A percentile compares a stretch with the other conserved stretches of the same genome.
Evolutionary conservation across 2,329 filamentous ascomycete genomes (phyloP).

Genomic region (Aspergillus versicolor): DNA sequence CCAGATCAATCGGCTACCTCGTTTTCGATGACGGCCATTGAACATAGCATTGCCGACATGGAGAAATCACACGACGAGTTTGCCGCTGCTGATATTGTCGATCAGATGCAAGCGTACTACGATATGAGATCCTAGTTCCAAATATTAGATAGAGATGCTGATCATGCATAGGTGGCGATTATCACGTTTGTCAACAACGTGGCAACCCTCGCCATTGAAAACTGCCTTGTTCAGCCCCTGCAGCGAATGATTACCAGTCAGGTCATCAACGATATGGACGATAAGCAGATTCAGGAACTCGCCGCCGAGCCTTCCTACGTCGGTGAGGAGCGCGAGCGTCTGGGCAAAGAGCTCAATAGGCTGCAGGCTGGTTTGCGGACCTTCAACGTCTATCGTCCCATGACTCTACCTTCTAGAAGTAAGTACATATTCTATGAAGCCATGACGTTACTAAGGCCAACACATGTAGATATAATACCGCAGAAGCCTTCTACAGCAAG

Average conservation of each 20-base stretch:
- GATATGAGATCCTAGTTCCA: background rate
- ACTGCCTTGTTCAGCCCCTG: conserved; percentile 47
- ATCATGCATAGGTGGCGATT: conserved; percentile 27
- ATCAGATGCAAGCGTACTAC: conserved; percentile 42
- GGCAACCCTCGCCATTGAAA: conserved; percentile 50
- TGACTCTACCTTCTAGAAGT: background rate
- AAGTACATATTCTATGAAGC: too few species aligned
- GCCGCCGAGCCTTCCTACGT: conserved; percentile 29
- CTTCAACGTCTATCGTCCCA: conserved; percentile 5
- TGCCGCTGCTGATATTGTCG: conserved; percentile 42
- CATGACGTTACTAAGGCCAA: too few species aligned
- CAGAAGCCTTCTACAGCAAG: too few species aligned
- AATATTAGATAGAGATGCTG: too few species aligned
- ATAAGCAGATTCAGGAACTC: conserved; percentile 37
- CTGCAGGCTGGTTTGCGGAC: conserved; percentile 15
- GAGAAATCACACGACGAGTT: conserved; percentile 29
- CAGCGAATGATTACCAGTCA: conserved; percentile 43
- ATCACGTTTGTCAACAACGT: conserved; percentile 51
- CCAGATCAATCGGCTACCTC: background rate
- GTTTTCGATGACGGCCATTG: background rate
- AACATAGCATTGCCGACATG: background rate
- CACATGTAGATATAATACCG: too few species aligned
- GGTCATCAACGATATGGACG: conserved; percentile 36
- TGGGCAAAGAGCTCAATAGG: conserved; percentile 20
- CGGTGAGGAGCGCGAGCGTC: conserved; percentile 14